Evolutionary conservation across 495 filamentous ascomycete species (phyloP).

Genomic region (Penicillium dipodomyicola): DNA sequence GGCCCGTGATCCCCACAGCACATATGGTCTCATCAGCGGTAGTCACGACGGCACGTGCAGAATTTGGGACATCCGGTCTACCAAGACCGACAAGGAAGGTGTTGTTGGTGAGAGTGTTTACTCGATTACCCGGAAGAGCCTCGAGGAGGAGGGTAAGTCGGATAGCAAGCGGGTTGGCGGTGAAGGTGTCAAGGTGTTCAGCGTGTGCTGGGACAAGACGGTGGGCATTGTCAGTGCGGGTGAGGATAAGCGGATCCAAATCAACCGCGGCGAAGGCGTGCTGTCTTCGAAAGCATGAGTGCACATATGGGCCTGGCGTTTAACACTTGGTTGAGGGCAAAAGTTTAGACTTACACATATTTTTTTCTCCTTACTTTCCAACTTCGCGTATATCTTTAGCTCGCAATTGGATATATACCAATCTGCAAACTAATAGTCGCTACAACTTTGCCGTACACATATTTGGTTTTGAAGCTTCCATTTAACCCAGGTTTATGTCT

Average conservation of each 20-base stretch:
- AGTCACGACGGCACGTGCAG: constrained; percentile 87
- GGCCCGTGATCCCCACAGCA: constrained; percentile 66
- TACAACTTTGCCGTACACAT: neutral
- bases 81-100: constrained; percentile 62
- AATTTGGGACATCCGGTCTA: constrained; percentile 86
- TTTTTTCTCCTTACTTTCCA: constrained; percentile 17
- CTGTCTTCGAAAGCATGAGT: constrained; percentile 37
- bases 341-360: constrained; percentile 28
- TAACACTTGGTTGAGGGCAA: constrained; percentile 32
- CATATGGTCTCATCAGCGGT: constrained; percentile 76
- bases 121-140: constrained; percentile 70
- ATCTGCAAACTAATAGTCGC: constrained; percentile 3
- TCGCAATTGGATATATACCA: constrained; percentile 8
- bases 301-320: constrained; percentile 40
- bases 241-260: constrained; percentile 89
- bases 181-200: constrained; percentile 87
- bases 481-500: constrained; percentile 9
- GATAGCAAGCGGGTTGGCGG: constrained; percentile 58
- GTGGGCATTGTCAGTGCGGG: constrained; percentile 89
- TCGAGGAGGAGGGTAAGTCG: constrained; percentile 48
- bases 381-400: constrained; percentile 7
- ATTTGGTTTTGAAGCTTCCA: constrained; percentile 5
- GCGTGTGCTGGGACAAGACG: constrained; percentile 77
- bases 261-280: constrained; percentile 66
- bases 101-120: constrained; percentile 78